Evolutionary conservation across 495 filamentous ascomycete species (phyloP), one percentile per base, ranked within the genome.

Genomic region (Aspergillus haitiensis): DNA sequence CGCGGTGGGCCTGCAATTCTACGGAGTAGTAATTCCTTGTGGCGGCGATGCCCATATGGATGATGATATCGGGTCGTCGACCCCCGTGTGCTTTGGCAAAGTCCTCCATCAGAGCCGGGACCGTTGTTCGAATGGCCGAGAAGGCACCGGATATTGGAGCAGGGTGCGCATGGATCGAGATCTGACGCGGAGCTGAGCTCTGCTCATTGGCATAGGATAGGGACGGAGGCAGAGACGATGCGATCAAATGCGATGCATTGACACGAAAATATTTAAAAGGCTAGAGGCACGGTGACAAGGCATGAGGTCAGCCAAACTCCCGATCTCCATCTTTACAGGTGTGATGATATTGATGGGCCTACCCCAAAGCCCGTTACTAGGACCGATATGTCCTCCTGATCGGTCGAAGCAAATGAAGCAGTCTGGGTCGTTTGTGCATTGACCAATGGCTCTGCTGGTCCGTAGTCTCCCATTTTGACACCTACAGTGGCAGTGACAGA

Each of bases 31-130:
- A 85, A 0, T 70, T 72, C 18, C 88, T 76, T 33, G 87, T 86
- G 0, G 88, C 82, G 0, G 91, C 90, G 77, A 95, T 90, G 39
- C 92, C 92, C 58, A 96, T 88, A 67, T 93, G 90, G 6, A 96
- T 71, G 11, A 86, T 78, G 18, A 87, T 70, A 70, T 92, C 88
- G 18, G 87, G 82, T 44, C 76, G 78, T 6, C 75, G 73, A 15
- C 71, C 71, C 9, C 63, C 72, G 45, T 80, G 71, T 0, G 61
- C 52, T n/a, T 70, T 67, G 16, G 66, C 67, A 54, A 70, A 74
- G 15, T 72, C 65, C 9, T 70, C 67, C 13, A 83, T 67, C 33
- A 92, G 79, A 12, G 59, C 62, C 2, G 92, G 91, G 10, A 93
- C 73, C 0, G 83, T 59, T 35, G 75, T 71, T 33, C 83, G 80